Base-by-base conservation (phyloP, 805 yeast species). In the Saccharomycopsis guyanensis region DNA sequence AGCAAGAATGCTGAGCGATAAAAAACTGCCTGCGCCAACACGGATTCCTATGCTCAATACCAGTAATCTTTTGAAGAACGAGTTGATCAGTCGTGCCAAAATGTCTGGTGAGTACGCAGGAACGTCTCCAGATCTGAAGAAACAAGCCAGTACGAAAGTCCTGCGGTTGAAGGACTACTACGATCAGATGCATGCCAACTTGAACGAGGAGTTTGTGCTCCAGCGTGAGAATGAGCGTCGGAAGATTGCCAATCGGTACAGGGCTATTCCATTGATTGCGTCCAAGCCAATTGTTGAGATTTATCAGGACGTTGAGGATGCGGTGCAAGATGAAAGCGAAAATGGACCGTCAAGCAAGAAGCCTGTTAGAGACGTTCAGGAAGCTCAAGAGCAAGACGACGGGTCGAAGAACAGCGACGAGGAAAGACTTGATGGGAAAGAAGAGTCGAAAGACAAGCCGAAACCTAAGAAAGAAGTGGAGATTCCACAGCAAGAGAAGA, bases 231-330 rank as follows among this genome's bases (percentile, higher is more conserved):
- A 71, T 38, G 96, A 91, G 58, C 73, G 87, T 49, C 67, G 73
- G 47, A 79, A 82, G 51, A 59, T 86, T 37, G 70, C 76, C 38
- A 70, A 66, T 53, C 74, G 81, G 55, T 77, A 78, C 59, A 70
- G 80, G 50, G 86, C 91, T 0, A 66, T 71, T 12, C 88, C 93
- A 4, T 75, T 86, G 42, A 77, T 79, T 20, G 75, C 80, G 1
- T 79, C 93, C 1, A 80, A 76, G 49, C 97, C 98, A 0, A 82
- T 86, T 46, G 97, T 89, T 19, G 96, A 89, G 56, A 83, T 93
- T 22, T 93, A 84, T 59, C 80, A 86, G 54, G 82, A 86, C 57
- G 93, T 86, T 10, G 80, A 82, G 50, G 97, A 89, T 64, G 96
- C 94, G 1, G 93, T 87, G 4, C 83, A 76, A 46, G 68, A 65